Evolutionary conservation across 2,329 filamentous ascomycete genomes (phyloP).

Genomic region (Botryotinia calthae): DNA sequence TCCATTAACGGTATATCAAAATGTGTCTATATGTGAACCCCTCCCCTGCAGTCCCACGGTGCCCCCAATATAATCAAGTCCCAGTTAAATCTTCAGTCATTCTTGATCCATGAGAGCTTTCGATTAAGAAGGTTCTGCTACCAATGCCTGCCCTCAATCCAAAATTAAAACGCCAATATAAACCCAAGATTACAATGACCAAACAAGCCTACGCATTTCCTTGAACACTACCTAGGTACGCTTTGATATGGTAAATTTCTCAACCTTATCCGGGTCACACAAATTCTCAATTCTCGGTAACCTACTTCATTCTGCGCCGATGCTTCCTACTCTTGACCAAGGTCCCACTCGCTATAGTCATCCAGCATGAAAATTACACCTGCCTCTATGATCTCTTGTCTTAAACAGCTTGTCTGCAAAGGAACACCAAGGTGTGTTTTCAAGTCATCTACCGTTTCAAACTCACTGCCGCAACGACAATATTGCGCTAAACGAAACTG

Average conservation of each 20-base stretch:
- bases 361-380: no score
- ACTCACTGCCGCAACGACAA: neutral
- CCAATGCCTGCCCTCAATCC: neutral
- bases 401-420: neutral
- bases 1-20: neutral
- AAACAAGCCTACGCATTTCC: neutral
- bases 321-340: no score
- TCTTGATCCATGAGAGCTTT: neutral
- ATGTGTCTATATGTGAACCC: neutral
- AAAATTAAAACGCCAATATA: neutral
- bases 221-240: neutral
- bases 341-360: no score
- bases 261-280: neutral
- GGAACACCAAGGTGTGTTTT: neutral
- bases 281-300: no score
- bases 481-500: no score
- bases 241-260: neutral
- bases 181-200: neutral
- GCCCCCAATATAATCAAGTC: neutral
- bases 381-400: accelerated
- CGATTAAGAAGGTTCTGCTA: neutral
- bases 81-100: neutral
- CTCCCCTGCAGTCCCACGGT: neutral
- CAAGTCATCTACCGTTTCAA: neutral
- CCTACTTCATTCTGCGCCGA: no score